Conservation (phyloP, 2,329 filamentous ascomycete species). For the Chrysoporthe austroafricana region DNA sequence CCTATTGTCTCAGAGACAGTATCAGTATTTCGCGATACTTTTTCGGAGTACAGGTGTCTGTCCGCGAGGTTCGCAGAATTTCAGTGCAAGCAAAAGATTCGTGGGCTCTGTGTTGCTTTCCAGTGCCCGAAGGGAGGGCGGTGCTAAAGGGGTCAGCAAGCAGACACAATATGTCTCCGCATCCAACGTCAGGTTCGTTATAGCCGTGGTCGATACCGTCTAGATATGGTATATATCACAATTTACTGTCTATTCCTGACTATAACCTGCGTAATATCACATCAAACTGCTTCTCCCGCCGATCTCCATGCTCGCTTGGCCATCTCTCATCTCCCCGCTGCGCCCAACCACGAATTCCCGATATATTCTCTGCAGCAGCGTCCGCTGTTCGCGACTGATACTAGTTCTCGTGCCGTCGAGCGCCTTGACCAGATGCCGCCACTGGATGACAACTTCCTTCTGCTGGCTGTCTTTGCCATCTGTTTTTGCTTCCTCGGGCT, state of each 20-base stretch:
- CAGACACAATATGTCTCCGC: no score
- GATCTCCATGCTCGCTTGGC: slow-evolving; percentile 88
- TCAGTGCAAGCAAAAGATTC: no score
- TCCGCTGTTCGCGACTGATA: slow-evolving; percentile 78
- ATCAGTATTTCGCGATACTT: no score
- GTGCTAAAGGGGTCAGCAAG: no score
- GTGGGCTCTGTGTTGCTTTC: no score
- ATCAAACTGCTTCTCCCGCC: slow-evolving; percentile 92
- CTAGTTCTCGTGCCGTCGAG: slow-evolving; percentile 78
- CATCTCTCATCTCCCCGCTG: slow-evolving; percentile 93
- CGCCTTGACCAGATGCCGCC: slow-evolving; percentile 81
- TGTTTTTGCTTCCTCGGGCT: slow-evolving; percentile 34
- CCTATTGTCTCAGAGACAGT: no score
- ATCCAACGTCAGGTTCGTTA: neutral
- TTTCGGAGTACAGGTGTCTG: no score
- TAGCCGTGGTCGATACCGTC: neutral
- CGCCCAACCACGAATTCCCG: slow-evolving; percentile 89
- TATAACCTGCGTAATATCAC: slow-evolving; percentile 51
- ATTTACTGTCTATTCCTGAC: neutral
- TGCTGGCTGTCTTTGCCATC: slow-evolving; percentile 30
- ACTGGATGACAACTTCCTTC: slow-evolving; percentile 78
- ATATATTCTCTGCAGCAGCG: slow-evolving; percentile 79
- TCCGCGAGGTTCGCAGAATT: no score
- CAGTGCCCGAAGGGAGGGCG: no score
- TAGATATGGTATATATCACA: neutral